Conservation (phyloP, 228 moss, liverwort and hornwort species). For the Sphagnum fallax region DNA sequence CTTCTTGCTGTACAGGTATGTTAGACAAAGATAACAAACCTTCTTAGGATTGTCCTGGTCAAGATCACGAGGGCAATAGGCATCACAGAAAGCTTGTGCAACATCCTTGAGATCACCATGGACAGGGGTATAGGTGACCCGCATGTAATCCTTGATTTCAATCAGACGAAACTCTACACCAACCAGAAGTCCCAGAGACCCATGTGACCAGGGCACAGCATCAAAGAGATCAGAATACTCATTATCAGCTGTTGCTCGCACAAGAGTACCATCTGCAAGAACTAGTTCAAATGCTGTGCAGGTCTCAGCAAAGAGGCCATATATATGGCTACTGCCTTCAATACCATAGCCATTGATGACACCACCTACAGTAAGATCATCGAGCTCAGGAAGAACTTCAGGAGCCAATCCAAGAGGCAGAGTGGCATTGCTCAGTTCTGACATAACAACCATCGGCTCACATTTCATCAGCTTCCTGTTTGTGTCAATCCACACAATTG, state of each 20-base stretch:
- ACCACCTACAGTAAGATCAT: slow-evolving; percentile 58
- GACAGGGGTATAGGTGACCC: slow-evolving; percentile 46
- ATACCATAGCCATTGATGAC: slow-evolving; percentile 65
- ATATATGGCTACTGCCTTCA: slow-evolving; percentile 61
- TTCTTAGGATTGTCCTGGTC: slow-evolving; percentile 55
- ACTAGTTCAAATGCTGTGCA: slow-evolving; percentile 62
- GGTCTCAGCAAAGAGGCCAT: slow-evolving; percentile 60
- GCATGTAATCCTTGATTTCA: slow-evolving; percentile 49
- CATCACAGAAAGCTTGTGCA: slow-evolving; percentile 32
- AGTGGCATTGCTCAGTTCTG: slow-evolving; percentile 47
- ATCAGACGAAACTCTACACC: slow-evolving; percentile 53
- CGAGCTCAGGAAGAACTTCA: slow-evolving; percentile 59
- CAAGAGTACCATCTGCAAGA: slow-evolving; percentile 33
- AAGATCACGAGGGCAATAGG: slow-evolving; percentile 48
- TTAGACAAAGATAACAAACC: slow-evolving; percentile 7
- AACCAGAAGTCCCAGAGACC: slow-evolving; percentile 51
- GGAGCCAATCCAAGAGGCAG: slow-evolving; percentile 51
- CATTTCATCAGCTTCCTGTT: slow-evolving; percentile 30
- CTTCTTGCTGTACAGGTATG: no score
- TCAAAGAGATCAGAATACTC: slow-evolving; percentile 42
- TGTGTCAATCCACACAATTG: slow-evolving; percentile 49
- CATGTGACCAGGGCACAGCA: slow-evolving; percentile 62
- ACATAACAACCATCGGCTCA: slow-evolving; percentile 62
- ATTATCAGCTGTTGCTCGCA: slow-evolving; percentile 43
- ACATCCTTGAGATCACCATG: slow-evolving; percentile 36